phyloP scores from a whole-genome alignment of 139 green algal genomes.

The Dunaliella sp. region DNA sequence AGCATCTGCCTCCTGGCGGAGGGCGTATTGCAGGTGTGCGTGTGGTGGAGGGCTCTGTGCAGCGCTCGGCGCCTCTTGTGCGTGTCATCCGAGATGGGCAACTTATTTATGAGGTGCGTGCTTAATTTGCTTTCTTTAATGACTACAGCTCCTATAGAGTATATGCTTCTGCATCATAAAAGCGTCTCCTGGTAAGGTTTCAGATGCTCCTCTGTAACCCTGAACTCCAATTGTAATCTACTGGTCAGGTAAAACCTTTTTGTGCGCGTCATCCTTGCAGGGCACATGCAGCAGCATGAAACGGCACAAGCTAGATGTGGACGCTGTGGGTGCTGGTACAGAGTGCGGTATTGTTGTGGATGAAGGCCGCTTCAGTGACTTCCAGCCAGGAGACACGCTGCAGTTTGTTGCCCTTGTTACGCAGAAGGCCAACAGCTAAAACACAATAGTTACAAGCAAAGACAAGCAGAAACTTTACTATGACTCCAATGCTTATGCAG shows the following conservation, averaged over 20 bases:
- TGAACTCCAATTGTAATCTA: no score
- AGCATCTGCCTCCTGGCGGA: constrained; percentile 14
- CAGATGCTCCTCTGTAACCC: no score
- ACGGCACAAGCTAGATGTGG: constrained; percentile 73
- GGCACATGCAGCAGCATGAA: constrained; percentile 62
- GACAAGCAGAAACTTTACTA: no score
- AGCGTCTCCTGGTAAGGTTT: no score
- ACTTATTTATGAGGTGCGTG: constrained; percentile 31
- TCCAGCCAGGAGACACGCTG: constrained; percentile 64
- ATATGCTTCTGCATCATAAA: no score
- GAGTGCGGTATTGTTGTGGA: constrained; percentile 83
- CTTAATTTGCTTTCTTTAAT: no score
- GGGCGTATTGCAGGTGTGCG: constrained; percentile 21
- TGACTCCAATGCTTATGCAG: no score
- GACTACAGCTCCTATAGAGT: no score
- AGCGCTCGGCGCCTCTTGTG: constrained; percentile 23
- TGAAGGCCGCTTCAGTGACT: constrained; percentile 50
- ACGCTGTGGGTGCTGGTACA: constrained; percentile 62
- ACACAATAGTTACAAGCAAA: no score
- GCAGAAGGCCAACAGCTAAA: not conserved
- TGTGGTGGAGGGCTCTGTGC: constrained; percentile 16
- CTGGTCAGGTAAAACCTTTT: not conserved
- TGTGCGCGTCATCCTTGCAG: constrained; percentile 16
- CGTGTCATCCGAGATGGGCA: constrained; percentile 61
- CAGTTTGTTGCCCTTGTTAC: constrained; percentile 47